phyloP scores from a whole-genome alignment of 768 basidiomycete species.

The Phlebiopsis flavidoalba region DNA sequence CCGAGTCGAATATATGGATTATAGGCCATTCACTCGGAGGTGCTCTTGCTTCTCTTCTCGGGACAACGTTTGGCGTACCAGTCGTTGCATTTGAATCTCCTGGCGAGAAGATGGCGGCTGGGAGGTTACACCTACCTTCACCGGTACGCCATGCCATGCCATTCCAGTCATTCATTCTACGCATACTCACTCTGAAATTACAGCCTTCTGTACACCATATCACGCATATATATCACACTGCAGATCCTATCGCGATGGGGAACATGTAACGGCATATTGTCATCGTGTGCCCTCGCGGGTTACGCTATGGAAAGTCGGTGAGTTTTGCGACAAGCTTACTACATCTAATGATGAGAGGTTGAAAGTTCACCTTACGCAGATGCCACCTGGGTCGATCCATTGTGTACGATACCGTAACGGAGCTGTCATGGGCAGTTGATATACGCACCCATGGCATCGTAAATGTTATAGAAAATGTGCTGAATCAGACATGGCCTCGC shows the following conservation, averaged over 20 bases:
- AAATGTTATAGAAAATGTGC: conserved; percentile 68
- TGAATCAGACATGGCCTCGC: conserved; percentile 68
- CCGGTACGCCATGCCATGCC: no score
- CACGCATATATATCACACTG: conserved; percentile 91
- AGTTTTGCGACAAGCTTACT: conserved; percentile 1
- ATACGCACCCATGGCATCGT: conserved; percentile 78
- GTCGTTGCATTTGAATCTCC: conserved; percentile 88
- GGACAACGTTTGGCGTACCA: conserved; percentile 84
- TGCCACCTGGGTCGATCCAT: conserved; percentile 87
- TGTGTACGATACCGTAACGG: conserved; percentile 87
- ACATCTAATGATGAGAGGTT: no score
- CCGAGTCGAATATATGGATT: conserved; percentile 86
- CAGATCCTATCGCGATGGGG: conserved; percentile 94
- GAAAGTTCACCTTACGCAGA: conserved; percentile 26
- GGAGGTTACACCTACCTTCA: conserved; percentile 78
- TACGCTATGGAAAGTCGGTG: conserved; percentile 82
- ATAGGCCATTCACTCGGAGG: conserved; percentile 69
- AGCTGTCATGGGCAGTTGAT: conserved; percentile 81
- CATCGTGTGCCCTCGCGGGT: conserved; percentile 81
- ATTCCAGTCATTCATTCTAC: not conserved
- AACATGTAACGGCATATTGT: conserved; percentile 75
- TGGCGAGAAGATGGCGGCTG: conserved; percentile 77
- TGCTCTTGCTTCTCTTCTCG: conserved; percentile 77
- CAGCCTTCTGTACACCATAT: conserved; percentile 74
- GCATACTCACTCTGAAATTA: not conserved